phyloP scores from a whole-genome alignment of 306 rosid species.

The Cyclanthera cordifolia region DNA sequence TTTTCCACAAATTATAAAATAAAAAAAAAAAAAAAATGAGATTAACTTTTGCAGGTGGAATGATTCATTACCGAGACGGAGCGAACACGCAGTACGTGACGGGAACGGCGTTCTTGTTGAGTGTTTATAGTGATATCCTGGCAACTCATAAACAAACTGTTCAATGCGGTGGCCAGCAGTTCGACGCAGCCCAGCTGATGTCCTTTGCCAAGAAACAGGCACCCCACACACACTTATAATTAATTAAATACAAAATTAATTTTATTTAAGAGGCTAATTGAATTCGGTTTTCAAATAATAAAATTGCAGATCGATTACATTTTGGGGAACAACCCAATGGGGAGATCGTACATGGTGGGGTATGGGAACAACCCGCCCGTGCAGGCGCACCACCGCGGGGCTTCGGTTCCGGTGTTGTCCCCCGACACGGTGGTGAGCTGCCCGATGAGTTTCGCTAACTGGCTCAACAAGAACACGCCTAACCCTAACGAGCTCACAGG shows the following conservation, averaged over 20 bases:
- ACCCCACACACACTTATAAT: too few species aligned
- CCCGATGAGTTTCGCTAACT: conserved; percentile 33
- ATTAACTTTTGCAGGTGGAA: conserved; percentile 43
- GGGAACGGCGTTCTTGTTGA: conserved; percentile 38
- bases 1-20: too few species aligned
- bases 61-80: conserved; percentile 68
- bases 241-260: too few species aligned
- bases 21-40: too few species aligned
- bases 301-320: conserved; percentile 52
- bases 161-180: conserved; percentile 34
- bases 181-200: conserved; percentile 23
- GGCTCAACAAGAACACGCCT: conserved; percentile 37
- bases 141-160: conserved; percentile 32
- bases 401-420: conserved; percentile 38
- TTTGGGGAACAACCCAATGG: conserved; percentile 54
- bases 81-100: conserved; percentile 84
- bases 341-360: conserved; percentile 79
- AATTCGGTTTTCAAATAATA: too few species aligned
- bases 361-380: conserved; percentile 54
- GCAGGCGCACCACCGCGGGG: conserved; percentile 87
- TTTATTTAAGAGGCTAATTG: too few species aligned
- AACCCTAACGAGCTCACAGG: conserved; percentile 79
- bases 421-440: conserved; percentile 17
- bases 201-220: conserved; percentile 59
- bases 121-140: conserved; percentile 50